Conservation (phyloP, 2,329 filamentous ascomycete genomes). For the Fusarium newnesense region DNA sequence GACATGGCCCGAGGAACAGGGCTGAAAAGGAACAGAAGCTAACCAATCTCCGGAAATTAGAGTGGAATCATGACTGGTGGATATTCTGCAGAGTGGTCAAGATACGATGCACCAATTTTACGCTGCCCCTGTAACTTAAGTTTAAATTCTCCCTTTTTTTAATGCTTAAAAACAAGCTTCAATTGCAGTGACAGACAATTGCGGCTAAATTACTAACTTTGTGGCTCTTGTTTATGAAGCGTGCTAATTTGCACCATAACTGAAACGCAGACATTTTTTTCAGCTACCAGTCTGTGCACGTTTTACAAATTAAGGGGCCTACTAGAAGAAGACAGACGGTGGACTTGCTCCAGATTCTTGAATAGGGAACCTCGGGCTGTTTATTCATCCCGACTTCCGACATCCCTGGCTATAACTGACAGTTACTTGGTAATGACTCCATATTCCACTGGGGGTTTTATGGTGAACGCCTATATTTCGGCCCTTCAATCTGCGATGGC, state of each 20-base stretch:
- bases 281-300: neutral
- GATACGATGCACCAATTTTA: neutral
- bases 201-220: neutral
- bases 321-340: neutral
- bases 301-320: neutral
- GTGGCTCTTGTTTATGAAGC: neutral
- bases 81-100: neutral
- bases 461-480: neutral
- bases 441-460: neutral
- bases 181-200: constrained; percentile 9
- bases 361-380: neutral
- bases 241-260: neutral
- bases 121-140: neutral
- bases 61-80: constrained; percentile 12
- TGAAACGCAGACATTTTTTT: neutral
- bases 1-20: neutral
- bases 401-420: neutral
- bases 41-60: constrained; percentile 17
- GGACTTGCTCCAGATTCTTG: no score
- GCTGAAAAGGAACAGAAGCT: neutral
- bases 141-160: neutral
- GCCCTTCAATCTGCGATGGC: neutral
- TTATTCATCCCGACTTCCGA: neutral
- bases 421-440: neutral
- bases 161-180: constrained; percentile 34